phyloP scores from a whole-genome alignment of 2,329 filamentous ascomycete genomes.

The Apiospora aurea region DNA sequence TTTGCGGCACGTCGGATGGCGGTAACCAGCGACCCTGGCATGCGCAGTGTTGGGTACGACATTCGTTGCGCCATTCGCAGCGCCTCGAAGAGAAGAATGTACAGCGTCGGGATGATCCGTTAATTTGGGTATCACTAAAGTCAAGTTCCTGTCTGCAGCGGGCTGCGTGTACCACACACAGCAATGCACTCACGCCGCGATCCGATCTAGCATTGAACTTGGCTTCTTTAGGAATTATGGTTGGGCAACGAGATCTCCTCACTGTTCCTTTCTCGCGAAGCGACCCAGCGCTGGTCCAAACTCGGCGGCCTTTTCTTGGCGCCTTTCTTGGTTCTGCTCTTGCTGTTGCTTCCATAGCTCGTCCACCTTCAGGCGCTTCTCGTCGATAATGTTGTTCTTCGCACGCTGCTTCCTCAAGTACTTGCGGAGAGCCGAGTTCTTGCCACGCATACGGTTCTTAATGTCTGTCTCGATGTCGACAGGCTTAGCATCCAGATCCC shows the following conservation, averaged over 20 bases:
- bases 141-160: conserved; percentile 1
- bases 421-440: conserved; percentile 87
- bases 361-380: conserved; percentile 87
- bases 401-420: conserved; percentile 90
- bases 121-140: conserved; percentile 14
- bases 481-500: conserved; percentile 77
- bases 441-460: conserved; percentile 82
- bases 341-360: conserved; percentile 79
- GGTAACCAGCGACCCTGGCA: background rate
- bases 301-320: conserved; percentile 70
- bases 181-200: conserved; percentile 1
- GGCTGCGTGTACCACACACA: background rate
- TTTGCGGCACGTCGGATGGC: background rate
- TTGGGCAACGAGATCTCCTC: background rate
- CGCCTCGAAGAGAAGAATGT: background rate
- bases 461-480: conserved; percentile 66
- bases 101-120: background rate
- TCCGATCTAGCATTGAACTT: conserved; percentile 13
- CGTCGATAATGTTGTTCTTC: conserved; percentile 96
- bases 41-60: background rate
- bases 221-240: conserved; percentile 15
- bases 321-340: conserved; percentile 69
- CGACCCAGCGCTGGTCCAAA: conserved; percentile 85
- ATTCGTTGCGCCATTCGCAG: background rate
- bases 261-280: conserved; percentile 75